Evolutionary conservation across 352 stramenopile species (phyloP).

Genomic region (Globisporangium nodosum): DNA sequence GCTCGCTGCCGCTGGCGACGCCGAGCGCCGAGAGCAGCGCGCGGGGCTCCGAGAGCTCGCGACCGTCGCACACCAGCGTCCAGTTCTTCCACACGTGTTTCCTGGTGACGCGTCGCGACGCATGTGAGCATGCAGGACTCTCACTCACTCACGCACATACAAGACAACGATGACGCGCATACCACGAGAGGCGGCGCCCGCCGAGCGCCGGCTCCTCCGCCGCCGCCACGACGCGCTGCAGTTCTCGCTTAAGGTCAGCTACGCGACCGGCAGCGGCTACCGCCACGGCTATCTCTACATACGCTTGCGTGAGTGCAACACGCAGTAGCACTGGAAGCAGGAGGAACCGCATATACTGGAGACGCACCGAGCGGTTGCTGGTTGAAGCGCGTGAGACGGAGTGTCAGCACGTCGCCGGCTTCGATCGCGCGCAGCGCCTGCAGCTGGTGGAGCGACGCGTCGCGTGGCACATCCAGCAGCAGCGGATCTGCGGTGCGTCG

Average conservation of each 20-base stretch:
- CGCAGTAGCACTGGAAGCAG: not conserved
- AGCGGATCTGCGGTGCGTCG: slow-evolving; percentile 11
- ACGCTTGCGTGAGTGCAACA: not conserved
- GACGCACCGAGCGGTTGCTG: slow-evolving; percentile 7
- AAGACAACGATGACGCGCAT: no score
- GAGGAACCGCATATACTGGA: no score
- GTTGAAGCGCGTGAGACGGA: slow-evolving; percentile 13
- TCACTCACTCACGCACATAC: no score
- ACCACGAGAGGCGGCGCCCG: slow-evolving; percentile 15
- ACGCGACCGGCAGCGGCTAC: slow-evolving; percentile 10
- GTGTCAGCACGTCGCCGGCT: slow-evolving; percentile 12
- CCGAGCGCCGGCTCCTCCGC: not conserved
- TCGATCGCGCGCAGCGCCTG: slow-evolving; percentile 10
- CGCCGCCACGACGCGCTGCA: slow-evolving; percentile 5
- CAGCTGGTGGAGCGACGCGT: slow-evolving; percentile 13
- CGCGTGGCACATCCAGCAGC: slow-evolving; percentile 10
- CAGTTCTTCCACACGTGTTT: slow-evolving; percentile 18
- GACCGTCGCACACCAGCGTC: slow-evolving; percentile 9
- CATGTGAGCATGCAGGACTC: not conserved
- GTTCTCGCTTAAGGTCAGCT: slow-evolving; percentile 5
- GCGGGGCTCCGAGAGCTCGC: slow-evolving; percentile 11
- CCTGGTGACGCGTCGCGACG: slow-evolving; percentile 5
- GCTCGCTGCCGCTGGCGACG: slow-evolving; percentile 9
- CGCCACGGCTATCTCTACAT: slow-evolving; percentile 6
- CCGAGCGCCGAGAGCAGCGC: slow-evolving; percentile 8